phyloP scores from a whole-genome alignment of 192 early-diverging fungal species.

The Linnemannia schmuckeri region DNA sequence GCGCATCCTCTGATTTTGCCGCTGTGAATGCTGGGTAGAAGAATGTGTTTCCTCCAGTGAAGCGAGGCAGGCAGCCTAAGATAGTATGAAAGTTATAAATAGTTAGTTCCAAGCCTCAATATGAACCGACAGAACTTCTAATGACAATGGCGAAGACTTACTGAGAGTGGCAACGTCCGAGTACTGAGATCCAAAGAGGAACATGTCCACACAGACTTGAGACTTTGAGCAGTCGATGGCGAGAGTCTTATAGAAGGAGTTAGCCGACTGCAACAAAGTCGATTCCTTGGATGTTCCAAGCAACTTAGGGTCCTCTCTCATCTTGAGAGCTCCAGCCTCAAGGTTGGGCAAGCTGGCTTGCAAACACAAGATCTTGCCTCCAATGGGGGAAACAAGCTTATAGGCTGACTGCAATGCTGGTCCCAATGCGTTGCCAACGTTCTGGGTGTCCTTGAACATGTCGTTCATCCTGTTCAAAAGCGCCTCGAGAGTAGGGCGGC shows the following conservation, averaged over 20 bases:
- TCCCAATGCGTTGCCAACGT: slow-evolving; percentile 80
- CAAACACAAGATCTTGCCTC: slow-evolving; percentile 90
- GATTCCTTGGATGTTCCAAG: slow-evolving; percentile 92
- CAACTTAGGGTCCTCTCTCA: slow-evolving; percentile 85
- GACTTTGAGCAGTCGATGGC: slow-evolving; percentile 90
- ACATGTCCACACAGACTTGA: slow-evolving; percentile 89
- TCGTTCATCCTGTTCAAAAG: slow-evolving; percentile 78
- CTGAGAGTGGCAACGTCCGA: slow-evolving; percentile 91
- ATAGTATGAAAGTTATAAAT: neutral
- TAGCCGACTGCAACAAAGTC: slow-evolving; percentile 80
- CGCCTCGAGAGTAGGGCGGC: slow-evolving; percentile 73
- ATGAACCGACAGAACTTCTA: neutral
- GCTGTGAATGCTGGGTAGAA: slow-evolving; percentile 92
- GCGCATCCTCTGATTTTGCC: slow-evolving; percentile 80
- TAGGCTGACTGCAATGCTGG: slow-evolving; percentile 84
- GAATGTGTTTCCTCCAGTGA: slow-evolving; percentile 89
- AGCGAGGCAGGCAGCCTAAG: slow-evolving; percentile 75
- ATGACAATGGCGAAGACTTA: slow-evolving; percentile 45
- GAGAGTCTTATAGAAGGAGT: slow-evolving; percentile 88
- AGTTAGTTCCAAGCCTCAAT: neutral
- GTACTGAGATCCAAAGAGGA: slow-evolving; percentile 85
- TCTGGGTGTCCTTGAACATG: slow-evolving; percentile 86
- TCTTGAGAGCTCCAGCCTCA: slow-evolving; percentile 82
- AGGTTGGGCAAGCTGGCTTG: slow-evolving; percentile 85
- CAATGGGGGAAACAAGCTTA: slow-evolving; percentile 81